Percentiles rank a stretch among this genome's conserved stretches.
Evolutionary conservation across 1,284 basidiomycete species (phyloP).

Genomic region (Boletus mariae): DNA sequence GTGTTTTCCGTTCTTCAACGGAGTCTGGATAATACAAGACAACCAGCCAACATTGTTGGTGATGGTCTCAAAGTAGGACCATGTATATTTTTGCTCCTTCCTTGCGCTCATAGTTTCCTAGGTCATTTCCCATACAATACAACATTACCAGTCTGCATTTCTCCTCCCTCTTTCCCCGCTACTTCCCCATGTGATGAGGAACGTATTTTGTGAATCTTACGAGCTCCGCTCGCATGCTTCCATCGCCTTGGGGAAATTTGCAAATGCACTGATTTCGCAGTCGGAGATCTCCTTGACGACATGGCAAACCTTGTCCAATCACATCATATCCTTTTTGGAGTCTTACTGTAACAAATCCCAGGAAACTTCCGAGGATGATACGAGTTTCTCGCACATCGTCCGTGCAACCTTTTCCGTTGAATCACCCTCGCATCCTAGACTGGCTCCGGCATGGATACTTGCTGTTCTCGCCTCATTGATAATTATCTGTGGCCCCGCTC

Average conservation of each 20-base stretch:
- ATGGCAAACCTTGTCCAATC: conserved; percentile 15
- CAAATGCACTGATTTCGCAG: conserved; percentile 27
- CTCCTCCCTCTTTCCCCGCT: conserved; percentile 32
- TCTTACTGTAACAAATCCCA: conserved; percentile 16
- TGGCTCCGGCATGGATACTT: conserved; percentile 36
- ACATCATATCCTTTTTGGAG: conserved; percentile 31
- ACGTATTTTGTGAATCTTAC: conserved; percentile 33
- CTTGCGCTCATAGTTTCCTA: conserved; percentile 20
- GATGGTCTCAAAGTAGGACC: conserved; percentile 45
- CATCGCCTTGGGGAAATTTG: conserved; percentile 41
- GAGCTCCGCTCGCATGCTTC: conserved; percentile 39
- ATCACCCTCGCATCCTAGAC: conserved; percentile 22
- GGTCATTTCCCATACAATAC: conserved; percentile 42
- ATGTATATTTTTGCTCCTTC: background rate
- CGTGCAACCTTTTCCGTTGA: conserved; percentile 26
- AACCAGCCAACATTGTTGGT: conserved; percentile 7
- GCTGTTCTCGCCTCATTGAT: conserved; percentile 45
- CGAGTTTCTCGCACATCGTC: conserved; percentile 18
- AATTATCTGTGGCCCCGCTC: conserved; percentile 41
- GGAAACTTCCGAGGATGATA: background rate
- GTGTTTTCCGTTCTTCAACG: conserved; percentile 35
- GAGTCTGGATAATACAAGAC: conserved; percentile 25
- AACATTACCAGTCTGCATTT: conserved; percentile 31
- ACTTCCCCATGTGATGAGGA: conserved; percentile 37
- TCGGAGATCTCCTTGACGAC: conserved; percentile 7